Evolutionary conservation across 108 stramenopile genomes (phyloP).

Genomic region (Poteriospumella lacustris): DNA sequence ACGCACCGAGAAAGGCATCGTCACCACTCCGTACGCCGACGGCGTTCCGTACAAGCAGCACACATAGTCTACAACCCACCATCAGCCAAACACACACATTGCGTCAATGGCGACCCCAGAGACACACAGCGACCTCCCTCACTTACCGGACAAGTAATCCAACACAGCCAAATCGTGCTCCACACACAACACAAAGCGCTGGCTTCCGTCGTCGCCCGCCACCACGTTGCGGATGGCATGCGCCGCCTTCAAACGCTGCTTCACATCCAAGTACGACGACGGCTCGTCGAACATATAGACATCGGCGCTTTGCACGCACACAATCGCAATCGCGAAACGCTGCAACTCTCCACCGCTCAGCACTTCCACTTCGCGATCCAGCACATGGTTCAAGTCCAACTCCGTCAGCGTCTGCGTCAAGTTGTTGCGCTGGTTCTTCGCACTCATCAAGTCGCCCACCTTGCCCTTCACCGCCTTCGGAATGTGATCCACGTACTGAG

Average conservation of each 20-base stretch:
- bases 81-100: no score
- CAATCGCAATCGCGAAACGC: conserved; percentile 90
- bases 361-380: conserved; percentile 83
- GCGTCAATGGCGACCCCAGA: no score
- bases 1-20: conserved; percentile 96
- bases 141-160: conserved; percentile 76
- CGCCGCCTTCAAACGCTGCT: conserved; percentile 92
- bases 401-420: conserved; percentile 60
- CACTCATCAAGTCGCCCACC: conserved; percentile 75
- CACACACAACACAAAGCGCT: conserved; percentile 84
- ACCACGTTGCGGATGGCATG: conserved; percentile 86
- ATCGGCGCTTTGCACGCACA: conserved; percentile 79
- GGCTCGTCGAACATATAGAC: conserved; percentile 99
- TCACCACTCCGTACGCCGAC: conserved; percentile 94
- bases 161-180: conserved; percentile 99
- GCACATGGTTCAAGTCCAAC: conserved; percentile 80
- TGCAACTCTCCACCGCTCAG: conserved; percentile 96
- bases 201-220: conserved; percentile 43
- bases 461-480: conserved; percentile 75
- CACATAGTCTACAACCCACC: conserved; percentile 75
- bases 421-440: conserved; percentile 68
- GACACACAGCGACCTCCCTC: no score
- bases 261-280: conserved; percentile 94
- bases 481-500: conserved; percentile 98
- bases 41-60: conserved; percentile 93